A percentile compares a stretch with the other conserved stretches of the same genome.
Evolutionary conservation across 169 alveolate genomes (phyloP).

Genomic region (Cryptosporidium xiaoi): DNA sequence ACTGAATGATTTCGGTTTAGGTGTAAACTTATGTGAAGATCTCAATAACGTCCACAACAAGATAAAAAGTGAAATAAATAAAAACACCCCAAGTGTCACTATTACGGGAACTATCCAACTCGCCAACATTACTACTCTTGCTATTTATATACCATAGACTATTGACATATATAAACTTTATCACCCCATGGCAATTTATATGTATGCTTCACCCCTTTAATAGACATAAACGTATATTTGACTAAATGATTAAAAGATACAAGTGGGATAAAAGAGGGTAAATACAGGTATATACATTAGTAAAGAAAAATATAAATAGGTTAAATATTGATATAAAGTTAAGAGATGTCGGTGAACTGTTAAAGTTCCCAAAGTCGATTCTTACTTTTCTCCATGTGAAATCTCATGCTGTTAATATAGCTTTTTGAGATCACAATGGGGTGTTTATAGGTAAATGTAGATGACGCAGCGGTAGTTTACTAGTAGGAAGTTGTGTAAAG

Average conservation of each 20-base stretch:
- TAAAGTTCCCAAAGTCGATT: too few relatives aligned
- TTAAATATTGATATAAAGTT: too few relatives aligned
- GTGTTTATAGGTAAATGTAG: too few relatives aligned
- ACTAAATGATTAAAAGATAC: conserved; percentile 46
- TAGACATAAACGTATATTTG: conserved; percentile 65
- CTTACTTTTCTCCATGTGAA: too few relatives aligned
- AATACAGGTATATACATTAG: too few relatives aligned
- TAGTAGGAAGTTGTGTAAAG: too few relatives aligned
- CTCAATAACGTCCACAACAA: conserved; percentile 67
- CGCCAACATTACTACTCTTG: conserved; percentile 36
- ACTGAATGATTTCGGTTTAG: conserved; percentile 25
- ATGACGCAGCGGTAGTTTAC: too few relatives aligned
- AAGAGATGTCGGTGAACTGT: too few relatives aligned
- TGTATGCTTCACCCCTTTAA: not conserved
- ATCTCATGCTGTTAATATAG: too few relatives aligned
- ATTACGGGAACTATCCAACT: conserved; percentile 65
- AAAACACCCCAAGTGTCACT: conserved; percentile 27
- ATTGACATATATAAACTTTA: not conserved
- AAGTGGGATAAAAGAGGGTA: not conserved
- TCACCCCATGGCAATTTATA: not conserved
- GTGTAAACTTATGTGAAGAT: conserved; percentile 63
- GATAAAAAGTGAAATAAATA: conserved; percentile 11
- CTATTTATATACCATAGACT: not conserved
- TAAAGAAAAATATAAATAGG: not conserved
- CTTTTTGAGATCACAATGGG: too few relatives aligned